These are phyloP conservation scores for Panellus pusillus DNA, from an alignment of 768 basidiomycete genomes.

Conservation along the genomic window DNA sequence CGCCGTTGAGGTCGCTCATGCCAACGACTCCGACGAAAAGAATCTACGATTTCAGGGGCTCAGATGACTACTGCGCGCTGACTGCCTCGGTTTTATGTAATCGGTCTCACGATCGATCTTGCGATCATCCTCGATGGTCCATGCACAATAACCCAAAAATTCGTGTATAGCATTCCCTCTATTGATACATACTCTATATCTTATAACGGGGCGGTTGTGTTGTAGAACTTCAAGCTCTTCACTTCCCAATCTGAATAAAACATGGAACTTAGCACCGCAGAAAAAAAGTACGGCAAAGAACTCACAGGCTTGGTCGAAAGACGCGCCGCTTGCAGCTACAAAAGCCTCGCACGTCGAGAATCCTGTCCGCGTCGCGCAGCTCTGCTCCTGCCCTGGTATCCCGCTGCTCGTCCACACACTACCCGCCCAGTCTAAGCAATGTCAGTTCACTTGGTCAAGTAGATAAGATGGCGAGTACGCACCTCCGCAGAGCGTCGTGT, in stretches of 20 bases:
- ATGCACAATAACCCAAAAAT: too few relatives aligned
- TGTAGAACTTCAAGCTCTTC: conserved; percentile 68
- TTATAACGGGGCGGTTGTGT: conserved; percentile 10
- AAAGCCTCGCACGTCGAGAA: conserved; percentile 79
- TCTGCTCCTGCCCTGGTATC: conserved; percentile 81
- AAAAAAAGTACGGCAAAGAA: conserved; percentile 22
- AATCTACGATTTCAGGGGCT: too few relatives aligned
- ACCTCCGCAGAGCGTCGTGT: conserved; percentile 79
- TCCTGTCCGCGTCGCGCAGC: conserved; percentile 83
- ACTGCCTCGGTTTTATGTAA: too few relatives aligned
- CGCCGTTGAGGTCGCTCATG: too few relatives aligned
- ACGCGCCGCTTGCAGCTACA: conserved; percentile 67
- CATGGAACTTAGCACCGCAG: conserved; percentile 3
- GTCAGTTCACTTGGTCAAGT: neutral
- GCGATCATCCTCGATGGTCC: too few relatives aligned
- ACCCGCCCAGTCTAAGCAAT: conserved; percentile 74
- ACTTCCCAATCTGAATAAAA: conserved; percentile 74
- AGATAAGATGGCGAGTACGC: conserved; percentile 18
- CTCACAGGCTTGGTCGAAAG: conserved; percentile 79
- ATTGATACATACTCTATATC: too few relatives aligned
- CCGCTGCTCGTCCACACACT: conserved; percentile 72
- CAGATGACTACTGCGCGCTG: too few relatives aligned
- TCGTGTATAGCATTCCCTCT: too few relatives aligned
- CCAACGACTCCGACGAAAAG: too few relatives aligned
- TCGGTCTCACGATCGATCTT: too few relatives aligned